Percentiles rank a stretch among this genome's conserved stretches.
These are phyloP conservation scores for Clarireedia hainanense DNA, from an alignment of 2,329 filamentous ascomycete genomes.

Conservation along the genomic window DNA sequence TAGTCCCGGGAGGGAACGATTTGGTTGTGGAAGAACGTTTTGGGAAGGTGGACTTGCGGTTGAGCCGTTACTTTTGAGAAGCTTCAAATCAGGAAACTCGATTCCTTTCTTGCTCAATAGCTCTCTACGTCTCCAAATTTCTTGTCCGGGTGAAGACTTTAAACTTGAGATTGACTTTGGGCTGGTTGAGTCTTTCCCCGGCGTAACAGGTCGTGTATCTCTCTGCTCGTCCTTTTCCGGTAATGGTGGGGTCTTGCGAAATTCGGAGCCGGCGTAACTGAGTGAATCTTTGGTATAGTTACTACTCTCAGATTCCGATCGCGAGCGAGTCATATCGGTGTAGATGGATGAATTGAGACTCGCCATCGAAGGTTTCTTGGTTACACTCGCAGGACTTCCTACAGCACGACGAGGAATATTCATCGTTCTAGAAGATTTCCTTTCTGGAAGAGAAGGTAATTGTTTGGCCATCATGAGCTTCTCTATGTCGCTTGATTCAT, in stretches of 20 bases:
- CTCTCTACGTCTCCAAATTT: constrained; percentile 27
- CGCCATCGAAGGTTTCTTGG: constrained; percentile 15
- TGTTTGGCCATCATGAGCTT: constrained; percentile 6
- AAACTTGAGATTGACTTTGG: constrained; percentile 13
- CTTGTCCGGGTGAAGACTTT: constrained; percentile 16
- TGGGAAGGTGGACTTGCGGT: constrained; percentile 22
- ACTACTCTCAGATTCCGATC: constrained; percentile 20
- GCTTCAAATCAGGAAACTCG: constrained; percentile 24
- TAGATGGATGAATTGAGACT: constrained; percentile 23
- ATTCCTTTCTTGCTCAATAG: constrained; percentile 22
- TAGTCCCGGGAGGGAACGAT: constrained; percentile 15
- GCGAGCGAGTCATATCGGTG: constrained; percentile 16
- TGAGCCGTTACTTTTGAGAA: constrained; percentile 27
- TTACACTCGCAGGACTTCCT: constrained; percentile 12
- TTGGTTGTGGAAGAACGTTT: constrained; percentile 13
- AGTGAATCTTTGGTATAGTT: constrained; percentile 20
- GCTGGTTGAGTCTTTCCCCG: constrained; percentile 9
- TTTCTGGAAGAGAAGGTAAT: constrained; percentile 18
- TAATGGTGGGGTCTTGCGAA: constrained; percentile 16
- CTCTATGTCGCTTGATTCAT: not conserved
- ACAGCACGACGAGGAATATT: constrained; percentile 24
- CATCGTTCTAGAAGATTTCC: constrained; percentile 11
- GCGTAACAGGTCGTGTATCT: constrained; percentile 4
- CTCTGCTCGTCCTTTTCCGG: constrained; percentile 19
- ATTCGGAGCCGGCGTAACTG: constrained; percentile 20